Conservation (phyloP, 2,329 filamentous ascomycete species). For the Xylariales sp. region DNA sequence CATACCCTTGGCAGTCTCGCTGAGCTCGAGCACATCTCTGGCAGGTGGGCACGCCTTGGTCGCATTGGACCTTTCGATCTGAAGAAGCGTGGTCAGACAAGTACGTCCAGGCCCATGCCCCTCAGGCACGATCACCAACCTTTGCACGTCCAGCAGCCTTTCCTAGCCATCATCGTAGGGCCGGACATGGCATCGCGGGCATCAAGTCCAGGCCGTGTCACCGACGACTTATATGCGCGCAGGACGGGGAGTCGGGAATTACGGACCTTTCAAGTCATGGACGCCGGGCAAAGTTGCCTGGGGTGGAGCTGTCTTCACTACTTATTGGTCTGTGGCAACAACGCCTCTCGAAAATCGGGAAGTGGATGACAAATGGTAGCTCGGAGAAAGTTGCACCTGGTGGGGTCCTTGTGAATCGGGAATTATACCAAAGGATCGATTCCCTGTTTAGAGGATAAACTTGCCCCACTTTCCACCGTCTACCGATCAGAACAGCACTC, state of each 20-base stretch:
- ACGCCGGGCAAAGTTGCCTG: neutral
- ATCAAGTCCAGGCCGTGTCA: neutral
- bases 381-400: conserved; percentile 6
- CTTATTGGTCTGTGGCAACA: too few species aligned
- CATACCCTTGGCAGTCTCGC: conserved; percentile 21
- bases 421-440: too few species aligned
- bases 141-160: conserved; percentile 22
- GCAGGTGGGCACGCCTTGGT: conserved; percentile 17
- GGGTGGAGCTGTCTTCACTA: neutral
- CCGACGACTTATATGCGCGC: neutral
- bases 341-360: too few species aligned
- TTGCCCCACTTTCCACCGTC: neutral
- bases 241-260: neutral
- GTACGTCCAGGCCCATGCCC: neutral
- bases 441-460: too few species aligned
- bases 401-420: conserved; percentile 2
- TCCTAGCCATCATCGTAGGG: conserved; percentile 11
- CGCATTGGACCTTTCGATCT: conserved; percentile 22
- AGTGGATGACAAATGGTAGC: neutral
- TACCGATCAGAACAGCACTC: neutral
- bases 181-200: neutral
- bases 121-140: conserved; percentile 11
- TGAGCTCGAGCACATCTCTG: conserved; percentile 15
- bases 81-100: neutral
- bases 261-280: neutral